phyloP scores from a whole-genome alignment of 1,284 basidiomycete species.

The Cutaneotrichosporon sp. region DNA sequence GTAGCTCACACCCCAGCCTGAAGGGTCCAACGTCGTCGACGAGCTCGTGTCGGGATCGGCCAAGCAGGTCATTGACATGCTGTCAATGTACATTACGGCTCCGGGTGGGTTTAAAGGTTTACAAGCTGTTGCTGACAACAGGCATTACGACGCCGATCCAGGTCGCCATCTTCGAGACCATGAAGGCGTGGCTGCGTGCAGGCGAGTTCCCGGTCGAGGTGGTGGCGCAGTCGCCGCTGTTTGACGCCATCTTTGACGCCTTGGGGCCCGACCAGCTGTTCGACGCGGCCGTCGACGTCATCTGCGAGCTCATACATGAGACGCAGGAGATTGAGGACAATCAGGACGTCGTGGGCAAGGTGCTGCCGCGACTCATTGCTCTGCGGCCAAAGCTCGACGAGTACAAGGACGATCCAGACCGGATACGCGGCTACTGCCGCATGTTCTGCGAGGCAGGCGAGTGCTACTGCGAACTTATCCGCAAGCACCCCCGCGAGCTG shows the following conservation, averaged over 20 bases:
- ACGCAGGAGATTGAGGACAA: constrained; percentile 97
- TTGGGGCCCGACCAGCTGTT: constrained; percentile 80
- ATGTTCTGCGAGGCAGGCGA: constrained; percentile 95
- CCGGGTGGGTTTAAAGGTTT: constrained; percentile 57
- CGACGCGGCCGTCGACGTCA: constrained; percentile 82
- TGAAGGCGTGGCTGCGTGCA: constrained; percentile 80
- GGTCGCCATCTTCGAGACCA: constrained; percentile 74
- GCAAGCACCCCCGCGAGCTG: constrained; percentile 83
- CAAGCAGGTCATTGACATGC: constrained; percentile 66
- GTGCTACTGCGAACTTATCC: constrained; percentile 82
- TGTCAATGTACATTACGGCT: constrained; percentile 87
- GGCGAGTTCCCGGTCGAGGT: constrained; percentile 70
- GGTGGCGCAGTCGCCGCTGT: constrained; percentile 74
- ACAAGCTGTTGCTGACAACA: constrained; percentile 38
- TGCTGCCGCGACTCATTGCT: constrained; percentile 75
- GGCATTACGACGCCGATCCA: constrained; percentile 82
- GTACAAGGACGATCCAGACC: constrained; percentile 71
- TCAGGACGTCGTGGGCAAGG: constrained; percentile 76
- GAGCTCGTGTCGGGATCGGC: constrained; percentile 68
- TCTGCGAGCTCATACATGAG: constrained; percentile 95
- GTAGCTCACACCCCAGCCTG: constrained; percentile 11
- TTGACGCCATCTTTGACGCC: constrained; percentile 75
- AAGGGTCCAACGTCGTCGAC: constrained; percentile 16
- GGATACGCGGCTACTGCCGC: constrained; percentile 81
- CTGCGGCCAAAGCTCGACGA: constrained; percentile 60